Evolutionary conservation across 2,329 filamentous ascomycete species (phyloP).

Genomic region (Arthrobotrys iridis): DNA sequence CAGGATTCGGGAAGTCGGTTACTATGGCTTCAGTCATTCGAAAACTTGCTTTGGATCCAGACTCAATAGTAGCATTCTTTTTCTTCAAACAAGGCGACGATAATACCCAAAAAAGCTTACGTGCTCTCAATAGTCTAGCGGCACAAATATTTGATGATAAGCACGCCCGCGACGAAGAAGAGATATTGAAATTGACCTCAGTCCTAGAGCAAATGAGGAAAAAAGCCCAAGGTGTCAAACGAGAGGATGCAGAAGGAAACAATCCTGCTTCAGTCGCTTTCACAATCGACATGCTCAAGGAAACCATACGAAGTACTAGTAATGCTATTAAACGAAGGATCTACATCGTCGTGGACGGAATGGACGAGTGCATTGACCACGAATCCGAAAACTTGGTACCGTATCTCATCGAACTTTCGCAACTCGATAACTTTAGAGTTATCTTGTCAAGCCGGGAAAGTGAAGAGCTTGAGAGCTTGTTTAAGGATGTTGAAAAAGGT

Average conservation of each 20-base stretch:
- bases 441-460: slow-evolving; percentile 45
- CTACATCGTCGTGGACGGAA: slow-evolving; percentile 35
- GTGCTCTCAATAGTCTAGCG: slow-evolving; percentile 35
- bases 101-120: slow-evolving; percentile 18
- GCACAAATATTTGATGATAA: slow-evolving; percentile 49
- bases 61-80: slow-evolving; percentile 30
- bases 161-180: slow-evolving; percentile 25
- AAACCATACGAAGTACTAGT: slow-evolving; percentile 18
- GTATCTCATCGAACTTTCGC: slow-evolving; percentile 23
- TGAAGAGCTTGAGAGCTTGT: slow-evolving; percentile 23
- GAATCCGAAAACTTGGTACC: slow-evolving; percentile 20
- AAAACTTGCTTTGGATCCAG: slow-evolving; percentile 6
- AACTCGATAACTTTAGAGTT: slow-evolving; percentile 11
- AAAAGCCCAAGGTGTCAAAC: not conserved
- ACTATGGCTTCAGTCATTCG: slow-evolving; percentile 32
- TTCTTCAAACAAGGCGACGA: slow-evolving; percentile 53
- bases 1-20: slow-evolving; percentile 49
- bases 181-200: slow-evolving; percentile 19
- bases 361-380: slow-evolving; percentile 47
- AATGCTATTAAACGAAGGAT: slow-evolving; percentile 23
- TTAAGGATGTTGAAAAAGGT: not conserved
- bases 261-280: not conserved
- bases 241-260: not conserved
- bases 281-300: slow-evolving; percentile 35
- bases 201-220: slow-evolving; percentile 23